Base-by-base conservation (phyloP, 495 filamentous ascomycete species). In the Tuber indicum region DNA sequence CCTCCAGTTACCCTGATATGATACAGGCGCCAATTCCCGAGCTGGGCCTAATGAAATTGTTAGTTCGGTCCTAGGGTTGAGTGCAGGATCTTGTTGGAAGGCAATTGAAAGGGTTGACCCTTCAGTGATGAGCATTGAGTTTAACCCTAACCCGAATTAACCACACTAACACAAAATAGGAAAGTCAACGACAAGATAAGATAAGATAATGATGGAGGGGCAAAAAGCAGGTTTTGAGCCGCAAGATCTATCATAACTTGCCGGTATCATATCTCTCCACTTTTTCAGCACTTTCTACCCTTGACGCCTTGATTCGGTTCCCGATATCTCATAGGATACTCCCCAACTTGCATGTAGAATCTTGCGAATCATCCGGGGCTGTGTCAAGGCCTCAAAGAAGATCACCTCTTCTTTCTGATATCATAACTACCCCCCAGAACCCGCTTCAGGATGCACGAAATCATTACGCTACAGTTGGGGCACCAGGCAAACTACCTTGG, bases 391-490 rank as follows among this genome's bases (percentile, higher is more conserved):
- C 58, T 36, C 26, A 32, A 66, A 36, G n/a, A 26, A 26, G n/a
- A 66, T 36, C 9, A 66, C 52, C n/a, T 10, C 8, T 62, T 62
- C n/a, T 36, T 66, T 19, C 17, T 26, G 26, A 17, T 36, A 36
- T 19, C 39, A 41, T 41, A 41, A 41, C 71, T 14, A 71, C 36
- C 23, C 62, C 69, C 23, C 42, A 72, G 49, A 79, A 70, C 46
- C 32, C 47, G 3, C 36, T 32, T 32, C 23, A 83, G 75, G 14
- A 99, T 99, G 96, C 94, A 96, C 86, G 96, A 99, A 84, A 94
- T 98, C 76, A 88, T 99, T 75, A 97, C 96, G 2, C 86, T 98
- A 69, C 96, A 99, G 86, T 89, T 98, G 74, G 96, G 96, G 58
- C 93, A 97, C 81, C 90, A 91, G 83, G 92, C 91, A 81, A 99